A percentile compares a stretch with the other conserved stretches of the same genome.
These are phyloP conservation scores for Rhizopus stolonifer DNA, from an alignment of 371 early-diverging fungal species.

Conservation along the genomic window DNA sequence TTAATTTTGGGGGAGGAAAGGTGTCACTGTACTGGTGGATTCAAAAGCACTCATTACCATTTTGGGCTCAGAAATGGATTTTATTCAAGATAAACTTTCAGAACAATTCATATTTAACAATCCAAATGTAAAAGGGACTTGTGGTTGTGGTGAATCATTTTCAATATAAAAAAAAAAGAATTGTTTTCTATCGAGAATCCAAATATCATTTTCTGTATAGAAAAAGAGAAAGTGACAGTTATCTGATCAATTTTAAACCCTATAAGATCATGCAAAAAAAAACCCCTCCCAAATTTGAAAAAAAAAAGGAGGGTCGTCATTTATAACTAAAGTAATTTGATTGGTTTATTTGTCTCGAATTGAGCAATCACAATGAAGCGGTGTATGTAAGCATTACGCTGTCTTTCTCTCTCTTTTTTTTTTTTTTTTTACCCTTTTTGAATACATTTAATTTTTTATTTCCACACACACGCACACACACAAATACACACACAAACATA, in stretches of 20 bases:
- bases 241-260: no score
- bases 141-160: slow-evolving; percentile 95
- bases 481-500: no score
- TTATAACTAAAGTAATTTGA: no score
- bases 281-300: no score
- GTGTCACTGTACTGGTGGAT: slow-evolving; percentile 92
- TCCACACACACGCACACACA: no score
- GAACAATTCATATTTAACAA: slow-evolving; percentile 97
- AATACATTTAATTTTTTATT: no score
- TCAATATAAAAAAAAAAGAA: slow-evolving; percentile 48
- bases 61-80: slow-evolving; percentile 97
- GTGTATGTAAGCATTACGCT: not conserved
- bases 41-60: slow-evolving; percentile 92
- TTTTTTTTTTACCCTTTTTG: no score
- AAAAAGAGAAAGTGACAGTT: no score
- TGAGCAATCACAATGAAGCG: not conserved
- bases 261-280: no score
- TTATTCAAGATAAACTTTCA: slow-evolving; percentile 86
- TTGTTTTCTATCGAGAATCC: no score
- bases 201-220: no score
- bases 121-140: slow-evolving; percentile 95
- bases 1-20: slow-evolving; percentile 31
- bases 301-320: no score
- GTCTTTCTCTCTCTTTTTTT: not conserved
- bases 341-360: not conserved